Conservation (phyloP, 2,329 filamentous ascomycete genomes). For the Talaromyces verruculosus region DNA sequence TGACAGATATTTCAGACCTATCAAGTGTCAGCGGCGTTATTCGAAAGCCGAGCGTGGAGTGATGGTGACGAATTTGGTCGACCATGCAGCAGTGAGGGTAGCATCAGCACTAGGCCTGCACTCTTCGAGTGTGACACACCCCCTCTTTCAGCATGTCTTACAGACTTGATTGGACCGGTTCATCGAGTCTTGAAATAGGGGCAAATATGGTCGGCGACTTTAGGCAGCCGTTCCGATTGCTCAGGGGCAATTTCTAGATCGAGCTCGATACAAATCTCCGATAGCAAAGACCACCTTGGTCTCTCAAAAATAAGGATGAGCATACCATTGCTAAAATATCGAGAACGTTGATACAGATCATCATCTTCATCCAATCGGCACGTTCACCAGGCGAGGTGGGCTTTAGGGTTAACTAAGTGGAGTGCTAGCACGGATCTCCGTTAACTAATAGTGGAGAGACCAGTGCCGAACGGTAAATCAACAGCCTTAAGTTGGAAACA, state of each 20-base stretch:
- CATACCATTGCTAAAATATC: not conserved
- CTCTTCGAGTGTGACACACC: not conserved
- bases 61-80: not conserved
- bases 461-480: not conserved
- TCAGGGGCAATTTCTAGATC: not conserved
- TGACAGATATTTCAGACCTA: not conserved
- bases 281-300: not conserved
- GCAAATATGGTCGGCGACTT: not conserved
- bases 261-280: not conserved
- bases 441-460: not conserved
- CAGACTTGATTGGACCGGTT: slow-evolving; percentile 2
- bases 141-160: not conserved
- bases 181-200: slow-evolving; percentile 12
- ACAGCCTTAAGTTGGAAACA: not conserved
- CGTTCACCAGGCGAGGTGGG: not conserved
- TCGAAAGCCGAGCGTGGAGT: not conserved
- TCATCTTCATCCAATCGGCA: not conserved
- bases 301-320: not conserved
- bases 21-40: not conserved
- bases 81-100: not conserved
- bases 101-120: not conserved
- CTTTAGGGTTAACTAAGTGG: slow-evolving; percentile 9
- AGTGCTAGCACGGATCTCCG: slow-evolving; percentile 1
- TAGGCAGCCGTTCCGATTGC: not conserved
- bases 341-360: not conserved